These are phyloP conservation scores for Candida multigemmis DNA, from an alignment of 805 yeast species.

Conservation along the genomic window DNA sequence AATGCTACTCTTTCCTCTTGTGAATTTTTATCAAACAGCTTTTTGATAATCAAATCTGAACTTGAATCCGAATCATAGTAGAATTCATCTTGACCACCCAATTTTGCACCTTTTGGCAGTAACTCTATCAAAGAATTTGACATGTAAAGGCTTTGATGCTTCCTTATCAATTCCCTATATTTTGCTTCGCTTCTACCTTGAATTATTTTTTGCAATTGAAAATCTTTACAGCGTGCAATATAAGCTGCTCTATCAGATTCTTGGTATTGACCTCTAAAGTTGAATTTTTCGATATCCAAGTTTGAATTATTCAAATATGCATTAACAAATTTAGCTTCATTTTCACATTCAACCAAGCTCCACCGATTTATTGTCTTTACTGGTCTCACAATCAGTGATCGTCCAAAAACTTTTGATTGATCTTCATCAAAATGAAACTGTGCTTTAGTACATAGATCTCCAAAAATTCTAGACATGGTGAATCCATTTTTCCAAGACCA, in stretches of 20 bases:
- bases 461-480: constrained; percentile 31
- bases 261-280: constrained; percentile 5
- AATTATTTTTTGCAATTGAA: constrained; percentile 14
- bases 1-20: no score
- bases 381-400: constrained; percentile 8
- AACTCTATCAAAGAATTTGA: no score
- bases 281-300: no score
- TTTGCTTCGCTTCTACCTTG: constrained; percentile 15
- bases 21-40: no score
- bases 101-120: no score
- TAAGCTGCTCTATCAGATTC: no score
- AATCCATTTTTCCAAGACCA: constrained; percentile 29
- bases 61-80: no score
- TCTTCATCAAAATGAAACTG: constrained; percentile 7
- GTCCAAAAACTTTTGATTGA: no score
- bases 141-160: constrained; percentile 10
- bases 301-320: constrained; percentile 4
- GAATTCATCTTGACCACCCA: no score
- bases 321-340: constrained; percentile 15
- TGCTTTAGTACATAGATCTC: constrained; percentile 15
- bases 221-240: no score
- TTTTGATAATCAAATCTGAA: no score
- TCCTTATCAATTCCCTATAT: constrained; percentile 11
- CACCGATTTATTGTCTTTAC: constrained; percentile 22
- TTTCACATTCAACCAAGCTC: constrained; percentile 19